Base-by-base conservation (phyloP, 192 early-diverging fungal genomes). In the Entrophospora sp. region DNA sequence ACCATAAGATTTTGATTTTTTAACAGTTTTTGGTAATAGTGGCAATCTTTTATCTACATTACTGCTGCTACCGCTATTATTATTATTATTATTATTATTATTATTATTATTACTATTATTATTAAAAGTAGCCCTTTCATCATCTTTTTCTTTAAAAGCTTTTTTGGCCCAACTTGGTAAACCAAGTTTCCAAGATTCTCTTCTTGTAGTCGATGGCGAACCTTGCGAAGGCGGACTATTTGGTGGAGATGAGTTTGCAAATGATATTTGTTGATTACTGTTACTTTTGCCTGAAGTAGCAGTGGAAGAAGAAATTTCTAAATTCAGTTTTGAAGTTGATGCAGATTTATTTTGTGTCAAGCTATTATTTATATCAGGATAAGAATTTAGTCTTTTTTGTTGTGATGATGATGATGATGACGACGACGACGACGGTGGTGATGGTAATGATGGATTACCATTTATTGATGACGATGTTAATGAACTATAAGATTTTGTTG, bases 91-190 rank as follows among this genome's bases (percentile, higher is more conserved):
- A 13, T 9, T 18, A 10, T 6, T 27, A 22, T 48, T 38, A 14
- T 27, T 48, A 36, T 37, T 28, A 35, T 14, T 2, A 4, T 5
- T 9, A 4, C 49, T 10, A 20, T 64, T 32, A 9, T 36, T 42
- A 12, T 24, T n/a, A 22, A 18, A 32, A 14, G 20, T 3, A 1
- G 1, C 20, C n/a, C 28, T 35, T 13, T 64, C 30, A 20, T 48
- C 62, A 13, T 64, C 62, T 35, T 64, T 64, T n/a, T 64, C 62
- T 51, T 64, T 64, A 37, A 51, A 64, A 16, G 46, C 46, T 24
- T 64, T 64, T 51, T 64, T 64, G 7, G 62, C 46, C 62, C 62
- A 64, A 51, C n/a, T 48, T n/a, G 40, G 44, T 31, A 64, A n/a
- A 6, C 31, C 31, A 38, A 64, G 9, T 16, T 63, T 63, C 62